Evolutionary conservation across 441 rosid genomes (phyloP).

Genomic region (Eutrema salsugineum): DNA sequence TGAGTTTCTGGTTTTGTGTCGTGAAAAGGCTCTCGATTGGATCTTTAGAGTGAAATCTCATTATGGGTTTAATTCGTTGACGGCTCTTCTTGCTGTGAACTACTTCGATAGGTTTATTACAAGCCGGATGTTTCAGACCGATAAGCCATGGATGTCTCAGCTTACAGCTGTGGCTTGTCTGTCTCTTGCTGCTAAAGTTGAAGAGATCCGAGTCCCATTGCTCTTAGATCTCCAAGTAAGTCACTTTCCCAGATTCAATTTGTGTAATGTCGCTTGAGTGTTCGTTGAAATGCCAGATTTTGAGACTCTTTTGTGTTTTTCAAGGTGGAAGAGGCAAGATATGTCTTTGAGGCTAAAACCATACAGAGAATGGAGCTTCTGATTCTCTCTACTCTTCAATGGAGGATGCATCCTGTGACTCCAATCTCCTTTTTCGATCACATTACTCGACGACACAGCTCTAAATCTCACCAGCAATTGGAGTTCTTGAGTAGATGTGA

Average conservation of each 20-base stretch:
- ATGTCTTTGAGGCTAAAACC: constrained; percentile 60
- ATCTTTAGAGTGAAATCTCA: constrained; percentile 47
- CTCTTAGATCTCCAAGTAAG: constrained; percentile 65
- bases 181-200: constrained; percentile 71
- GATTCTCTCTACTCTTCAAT: constrained; percentile 55
- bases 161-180: constrained; percentile 60
- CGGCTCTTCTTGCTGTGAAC: constrained; percentile 59
- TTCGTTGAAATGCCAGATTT: constrained; percentile 17
- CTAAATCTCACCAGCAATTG: constrained; percentile 36
- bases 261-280: constrained; percentile 28
- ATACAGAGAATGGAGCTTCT: constrained; percentile 71
- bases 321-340: constrained; percentile 55
- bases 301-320: neutral
- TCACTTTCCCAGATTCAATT: constrained; percentile 2
- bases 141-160: constrained; percentile 73
- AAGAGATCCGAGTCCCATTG: constrained; percentile 64
- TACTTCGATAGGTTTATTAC: constrained; percentile 62
- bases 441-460: constrained; percentile 36
- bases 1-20: constrained; percentile 41
- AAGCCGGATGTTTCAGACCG: constrained; percentile 47
- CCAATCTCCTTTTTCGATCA: constrained; percentile 60
- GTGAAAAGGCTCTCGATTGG: constrained; percentile 61
- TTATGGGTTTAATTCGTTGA: constrained; percentile 54
- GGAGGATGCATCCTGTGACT: constrained; percentile 77
- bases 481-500: constrained; percentile 51